Base-by-base conservation (phyloP, 2,329 filamentous ascomycete genomes). In the Alternaria sp. region DNA sequence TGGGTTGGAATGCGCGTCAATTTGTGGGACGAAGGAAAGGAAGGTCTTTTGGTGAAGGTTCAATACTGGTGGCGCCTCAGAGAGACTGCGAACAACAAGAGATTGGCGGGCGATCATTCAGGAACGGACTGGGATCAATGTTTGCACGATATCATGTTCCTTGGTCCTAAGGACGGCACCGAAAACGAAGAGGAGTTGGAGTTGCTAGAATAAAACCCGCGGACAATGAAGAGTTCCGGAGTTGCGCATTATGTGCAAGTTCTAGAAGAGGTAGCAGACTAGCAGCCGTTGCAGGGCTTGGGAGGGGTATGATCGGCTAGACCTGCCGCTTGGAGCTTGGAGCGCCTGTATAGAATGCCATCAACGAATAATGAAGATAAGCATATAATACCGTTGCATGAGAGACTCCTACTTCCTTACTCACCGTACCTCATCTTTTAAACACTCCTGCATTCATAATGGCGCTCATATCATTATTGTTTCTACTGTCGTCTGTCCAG, bases 51-150 rank as follows among this genome's bases (percentile, higher is more conserved):
- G 10, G 56, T 62, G 9, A 64, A 66, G 41, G 63, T 66, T 11
- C 60, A 68, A 52, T 67, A 67, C 43, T 65, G 60, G 60, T 68
- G 63, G 63, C 63, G 63, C 34, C 40, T 46, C 6, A 56, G 66
- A 54, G 22, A 45, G 16, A 27, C 60, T 20, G 5, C 49, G 14
- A 41, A 56, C 5, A 38, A 59, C 16, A 58, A 60, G 43, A 46
- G 30, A 12, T 27, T 58, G n/a, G 34, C 32, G 12, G 51, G 30
- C 25, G 57, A 59, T 41, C 28, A 6, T 9, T 20, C 43, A 11
- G 48, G 50, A 14, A 48, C 16, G 45, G 54, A 51, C 5, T 68
- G 65, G 65, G 60, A 60, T 27, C 65, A 66, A n/a, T 68, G 65
- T 53, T 55, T 68, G 32, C 60, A 68, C 49, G 60, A 66, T 52